phyloP scores from a whole-genome alignment of 257 asterid species.

The Nicotiana otophora region DNA sequence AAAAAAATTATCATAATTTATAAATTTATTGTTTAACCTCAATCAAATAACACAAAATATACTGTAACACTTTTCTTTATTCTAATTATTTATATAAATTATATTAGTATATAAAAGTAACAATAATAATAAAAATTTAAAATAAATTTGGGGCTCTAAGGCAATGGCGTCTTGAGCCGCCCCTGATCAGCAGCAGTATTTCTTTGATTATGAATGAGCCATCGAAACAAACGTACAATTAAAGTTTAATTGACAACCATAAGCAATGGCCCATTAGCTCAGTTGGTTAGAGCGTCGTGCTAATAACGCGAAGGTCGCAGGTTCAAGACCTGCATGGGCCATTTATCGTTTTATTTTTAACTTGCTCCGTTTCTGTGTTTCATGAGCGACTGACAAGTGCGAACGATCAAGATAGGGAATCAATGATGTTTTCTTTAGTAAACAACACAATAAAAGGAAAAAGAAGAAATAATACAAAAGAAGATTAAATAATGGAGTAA shows the following conservation, averaged over 20 bases:
- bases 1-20: too few relatives aligned
- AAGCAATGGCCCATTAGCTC: conserved; percentile 22
- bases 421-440: background rate
- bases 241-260: rapidly evolving
- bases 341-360: background rate
- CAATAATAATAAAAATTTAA: too few relatives aligned
- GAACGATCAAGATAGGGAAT: background rate
- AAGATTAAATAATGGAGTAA: background rate
- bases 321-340: conserved; percentile 43
- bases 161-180: too few relatives aligned
- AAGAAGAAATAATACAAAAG: too few relatives aligned
- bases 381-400: background rate
- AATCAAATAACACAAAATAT: too few relatives aligned
- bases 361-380: background rate
- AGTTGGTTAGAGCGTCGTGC: conserved; percentile 44
- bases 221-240: rapidly evolving
- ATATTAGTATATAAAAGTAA: too few relatives aligned
- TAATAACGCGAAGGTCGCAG: conserved; percentile 40
- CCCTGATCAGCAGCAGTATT: too few relatives aligned
- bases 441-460: background rate
- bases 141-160: too few relatives aligned
- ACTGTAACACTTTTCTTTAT: too few relatives aligned
- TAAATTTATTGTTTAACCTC: too few relatives aligned
- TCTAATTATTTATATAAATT: too few relatives aligned
- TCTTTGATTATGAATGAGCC: too few relatives aligned